Percentiles rank a stretch among this genome's conserved stretches.
Conservation (phyloP, 2,329 filamentous ascomycete species). For the Sporothrix sp. region DNA sequence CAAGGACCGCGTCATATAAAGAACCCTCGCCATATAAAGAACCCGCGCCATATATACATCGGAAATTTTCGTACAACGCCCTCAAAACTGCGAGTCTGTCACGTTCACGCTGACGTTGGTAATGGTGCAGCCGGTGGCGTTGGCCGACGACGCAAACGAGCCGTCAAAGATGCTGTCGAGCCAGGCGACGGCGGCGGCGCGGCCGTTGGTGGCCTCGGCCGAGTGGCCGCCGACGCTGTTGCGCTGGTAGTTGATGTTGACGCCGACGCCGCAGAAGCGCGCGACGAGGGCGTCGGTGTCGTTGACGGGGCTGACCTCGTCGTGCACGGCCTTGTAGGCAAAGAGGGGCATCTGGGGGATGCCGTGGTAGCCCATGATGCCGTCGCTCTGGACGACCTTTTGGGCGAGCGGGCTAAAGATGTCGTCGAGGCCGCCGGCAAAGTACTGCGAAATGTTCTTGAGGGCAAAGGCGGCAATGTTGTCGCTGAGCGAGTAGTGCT, state of each 20-base stretch:
- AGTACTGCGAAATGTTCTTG: conserved; percentile 32
- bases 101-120: conserved; percentile 12
- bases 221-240: conserved; percentile 33
- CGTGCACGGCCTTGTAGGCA: conserved; percentile 36
- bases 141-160: conserved; percentile 8
- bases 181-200: conserved; percentile 19
- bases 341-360: conserved; percentile 36
- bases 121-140: conserved; percentile 13
- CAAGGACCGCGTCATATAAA: no score
- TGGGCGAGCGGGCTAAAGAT: conserved; percentile 16
- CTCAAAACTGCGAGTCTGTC: conserved; percentile 7
- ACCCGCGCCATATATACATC: no score
- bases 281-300: conserved; percentile 28
- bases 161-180: conserved; percentile 18
- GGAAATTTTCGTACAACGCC: no score
- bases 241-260: conserved; percentile 34
- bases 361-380: conserved; percentile 29
- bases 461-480: conserved; percentile 23
- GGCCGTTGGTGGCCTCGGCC: conserved; percentile 23
- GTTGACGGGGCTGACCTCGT: conserved; percentile 32
- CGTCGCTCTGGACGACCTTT: conserved; percentile 24
- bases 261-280: conserved; percentile 28
- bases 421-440: conserved; percentile 27
- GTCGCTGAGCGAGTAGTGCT: conserved; percentile 21
- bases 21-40: no score